Percentiles rank a stretch among this genome's conserved stretches.
Evolutionary conservation across 768 basidiomycete genomes (phyloP).

Genomic region (Cystobasidiopsis lactophilus): DNA sequence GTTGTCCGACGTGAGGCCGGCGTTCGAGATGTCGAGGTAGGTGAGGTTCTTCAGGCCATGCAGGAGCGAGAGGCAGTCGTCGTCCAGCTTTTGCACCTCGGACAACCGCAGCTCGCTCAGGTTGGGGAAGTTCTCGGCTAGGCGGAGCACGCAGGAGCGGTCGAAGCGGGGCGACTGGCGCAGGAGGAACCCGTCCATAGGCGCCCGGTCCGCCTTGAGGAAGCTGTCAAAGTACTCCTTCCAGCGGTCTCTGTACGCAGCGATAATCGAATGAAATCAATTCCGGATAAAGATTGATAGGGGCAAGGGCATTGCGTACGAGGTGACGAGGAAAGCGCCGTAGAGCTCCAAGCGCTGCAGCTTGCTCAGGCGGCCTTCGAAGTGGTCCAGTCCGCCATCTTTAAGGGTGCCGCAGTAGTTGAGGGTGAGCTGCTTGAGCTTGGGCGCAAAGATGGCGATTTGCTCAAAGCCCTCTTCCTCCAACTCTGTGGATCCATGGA

Average conservation of each 20-base stretch:
- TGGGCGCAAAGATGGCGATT: slow-evolving; percentile 61
- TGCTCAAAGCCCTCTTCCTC: slow-evolving; percentile 42
- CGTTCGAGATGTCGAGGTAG: slow-evolving; percentile 47
- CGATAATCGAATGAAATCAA: not conserved
- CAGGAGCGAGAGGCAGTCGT: slow-evolving; percentile 40
- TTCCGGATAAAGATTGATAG: not conserved
- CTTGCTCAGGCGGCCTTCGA: slow-evolving; percentile 40
- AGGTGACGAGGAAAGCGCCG: slow-evolving; percentile 46
- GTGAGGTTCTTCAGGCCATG: slow-evolving; percentile 31
- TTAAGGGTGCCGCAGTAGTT: slow-evolving; percentile 70
- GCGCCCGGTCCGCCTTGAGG: slow-evolving; percentile 22
- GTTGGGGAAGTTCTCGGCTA: slow-evolving; percentile 35
- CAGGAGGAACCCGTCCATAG: slow-evolving; percentile 51
- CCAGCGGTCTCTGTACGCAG: slow-evolving; percentile 37
- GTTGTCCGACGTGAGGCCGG: slow-evolving; percentile 43
- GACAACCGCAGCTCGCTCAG: slow-evolving; percentile 54
- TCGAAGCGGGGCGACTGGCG: slow-evolving; percentile 37
- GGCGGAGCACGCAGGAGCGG: slow-evolving; percentile 37
- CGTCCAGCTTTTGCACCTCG: slow-evolving; percentile 49
- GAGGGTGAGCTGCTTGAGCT: slow-evolving; percentile 52
- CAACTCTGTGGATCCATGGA: slow-evolving; percentile 47
- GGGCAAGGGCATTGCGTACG: not conserved
- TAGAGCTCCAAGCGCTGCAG: slow-evolving; percentile 56
- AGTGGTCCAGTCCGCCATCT: slow-evolving; percentile 28
- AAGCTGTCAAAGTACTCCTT: slow-evolving; percentile 44